Conservation (phyloP, 1,284 basidiomycete species). For the Tilletia caries region DNA sequence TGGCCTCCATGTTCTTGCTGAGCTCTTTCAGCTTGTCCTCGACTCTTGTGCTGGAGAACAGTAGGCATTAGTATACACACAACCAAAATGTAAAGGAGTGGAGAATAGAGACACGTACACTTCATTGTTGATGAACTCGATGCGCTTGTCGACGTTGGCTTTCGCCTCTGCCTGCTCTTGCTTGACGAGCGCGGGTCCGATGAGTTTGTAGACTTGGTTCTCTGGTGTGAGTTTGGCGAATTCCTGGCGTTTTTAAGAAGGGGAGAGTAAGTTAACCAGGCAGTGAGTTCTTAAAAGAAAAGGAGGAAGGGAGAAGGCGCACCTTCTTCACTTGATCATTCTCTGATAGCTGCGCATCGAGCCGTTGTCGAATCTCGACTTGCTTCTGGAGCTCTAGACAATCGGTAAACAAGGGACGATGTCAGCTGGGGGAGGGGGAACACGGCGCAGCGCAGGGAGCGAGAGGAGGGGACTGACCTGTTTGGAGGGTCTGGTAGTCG, state of each 20-base stretch:
- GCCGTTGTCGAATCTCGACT: slow-evolving; percentile 1
- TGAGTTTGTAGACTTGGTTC: slow-evolving; percentile 84
- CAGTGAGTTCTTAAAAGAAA: not conserved
- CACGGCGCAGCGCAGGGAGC: too few species aligned
- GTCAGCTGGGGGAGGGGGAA: too few species aligned
- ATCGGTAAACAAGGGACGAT: not conserved
- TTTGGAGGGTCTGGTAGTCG: not conserved
- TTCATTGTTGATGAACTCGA: slow-evolving; percentile 84
- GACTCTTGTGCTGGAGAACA: slow-evolving; percentile 25
- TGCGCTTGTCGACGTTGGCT: slow-evolving; percentile 80
- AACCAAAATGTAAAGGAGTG: not conserved
- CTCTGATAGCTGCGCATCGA: slow-evolving; percentile 69
- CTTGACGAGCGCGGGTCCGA: slow-evolving; percentile 84
- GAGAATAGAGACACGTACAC: slow-evolving; percentile 64
- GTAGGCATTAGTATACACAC: not conserved
- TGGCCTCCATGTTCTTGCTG: slow-evolving; percentile 35
- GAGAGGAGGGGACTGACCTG: not conserved
- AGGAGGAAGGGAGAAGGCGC: slow-evolving; percentile 21
- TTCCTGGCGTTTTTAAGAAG: slow-evolving; percentile 62
- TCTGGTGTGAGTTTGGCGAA: slow-evolving; percentile 71
- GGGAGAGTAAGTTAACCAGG: not conserved
- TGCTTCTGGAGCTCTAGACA: slow-evolving; percentile 7
- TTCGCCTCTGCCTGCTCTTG: slow-evolving; percentile 87
- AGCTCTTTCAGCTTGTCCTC: slow-evolving; percentile 38
- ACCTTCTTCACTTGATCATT: slow-evolving; percentile 90